Conservation (phyloP, 345 rosid species). For the Dimocarpus longan region DNA sequence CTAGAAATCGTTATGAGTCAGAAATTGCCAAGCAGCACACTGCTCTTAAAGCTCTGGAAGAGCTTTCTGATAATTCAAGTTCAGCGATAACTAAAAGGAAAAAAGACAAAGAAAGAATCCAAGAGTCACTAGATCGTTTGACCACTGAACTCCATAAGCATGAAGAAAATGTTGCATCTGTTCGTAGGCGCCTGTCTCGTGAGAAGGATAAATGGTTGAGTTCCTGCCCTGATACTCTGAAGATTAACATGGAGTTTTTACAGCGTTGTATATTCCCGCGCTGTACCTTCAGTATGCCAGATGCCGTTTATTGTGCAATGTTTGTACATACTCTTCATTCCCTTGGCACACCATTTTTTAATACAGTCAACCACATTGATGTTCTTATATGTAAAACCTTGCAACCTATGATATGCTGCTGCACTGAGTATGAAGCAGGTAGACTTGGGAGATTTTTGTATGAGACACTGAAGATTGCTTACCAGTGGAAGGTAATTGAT, state of each 20-base stretch:
- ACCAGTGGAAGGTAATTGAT: conserved; percentile 84
- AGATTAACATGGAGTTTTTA: conserved; percentile 99
- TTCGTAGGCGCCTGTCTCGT: conserved; percentile 79
- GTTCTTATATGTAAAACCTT: conserved; percentile 94
- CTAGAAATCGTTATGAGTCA: conserved; percentile 87
- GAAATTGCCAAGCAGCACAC: conserved; percentile 95
- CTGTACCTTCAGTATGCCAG: conserved; percentile 99
- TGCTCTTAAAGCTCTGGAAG: conserved; percentile 94
- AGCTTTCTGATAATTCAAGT: conserved; percentile 90
- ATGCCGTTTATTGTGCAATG: conserved; percentile 98
- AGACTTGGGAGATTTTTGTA: conserved; percentile 91
- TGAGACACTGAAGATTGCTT: conserved; percentile 96
- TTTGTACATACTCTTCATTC: conserved; percentile 97
- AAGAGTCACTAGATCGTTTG: conserved; percentile 94
- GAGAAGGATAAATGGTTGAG: conserved; percentile 98
- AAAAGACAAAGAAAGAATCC: conserved; percentile 99
- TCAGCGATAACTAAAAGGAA: conserved; percentile 94
- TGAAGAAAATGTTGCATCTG: conserved; percentile 95
- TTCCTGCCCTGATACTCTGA: conserved; percentile 96
- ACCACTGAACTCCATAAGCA: conserved; percentile 81
- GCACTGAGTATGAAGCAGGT: conserved; percentile 98
- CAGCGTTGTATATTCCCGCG: conserved; percentile 99
- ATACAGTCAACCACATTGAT: conserved; percentile 98
- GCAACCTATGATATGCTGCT: conserved; percentile 99
- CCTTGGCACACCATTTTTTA: conserved; percentile 96